Evolutionary conservation across 2,329 filamentous ascomycete species (phyloP).

Genomic region (Bipolaris cookei): DNA sequence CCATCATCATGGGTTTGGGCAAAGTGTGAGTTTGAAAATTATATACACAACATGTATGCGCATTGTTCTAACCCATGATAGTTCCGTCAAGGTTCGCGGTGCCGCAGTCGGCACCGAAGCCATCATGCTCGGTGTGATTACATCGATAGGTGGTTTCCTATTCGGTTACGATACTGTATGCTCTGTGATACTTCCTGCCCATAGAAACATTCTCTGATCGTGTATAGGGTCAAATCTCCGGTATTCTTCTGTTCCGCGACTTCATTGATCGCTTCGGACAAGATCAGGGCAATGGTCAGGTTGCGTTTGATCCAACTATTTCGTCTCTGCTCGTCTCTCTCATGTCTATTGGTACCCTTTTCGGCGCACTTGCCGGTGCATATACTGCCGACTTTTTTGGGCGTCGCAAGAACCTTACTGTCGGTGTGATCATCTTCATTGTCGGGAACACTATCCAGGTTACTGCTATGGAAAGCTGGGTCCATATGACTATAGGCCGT

Average conservation of each 20-base stretch:
- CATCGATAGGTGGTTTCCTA: slow-evolving; percentile 66
- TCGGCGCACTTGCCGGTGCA: slow-evolving; percentile 51
- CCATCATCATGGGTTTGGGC: slow-evolving; percentile 35
- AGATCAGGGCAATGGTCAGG: slow-evolving; percentile 49
- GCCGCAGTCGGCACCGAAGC: slow-evolving; percentile 46
- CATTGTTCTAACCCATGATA: slow-evolving; percentile 17
- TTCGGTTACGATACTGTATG: slow-evolving; percentile 67
- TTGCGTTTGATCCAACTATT: slow-evolving; percentile 50
- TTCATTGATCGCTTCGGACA: slow-evolving; percentile 65
- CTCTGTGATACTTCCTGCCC: not conserved
- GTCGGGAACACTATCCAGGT: slow-evolving; percentile 55
- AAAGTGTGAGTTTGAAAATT: slow-evolving; percentile 20
- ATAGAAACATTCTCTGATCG: not conserved
- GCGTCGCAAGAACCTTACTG: slow-evolving; percentile 55
- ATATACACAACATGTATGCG: not conserved
- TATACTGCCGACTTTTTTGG: slow-evolving; percentile 62
- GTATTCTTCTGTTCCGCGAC: slow-evolving; percentile 54
- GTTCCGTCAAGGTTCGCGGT: slow-evolving; percentile 39
- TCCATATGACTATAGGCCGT: slow-evolving; percentile 57
- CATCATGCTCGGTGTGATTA: slow-evolving; percentile 62
- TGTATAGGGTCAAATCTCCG: slow-evolving; percentile 42
- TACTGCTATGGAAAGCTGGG: slow-evolving; percentile 50
- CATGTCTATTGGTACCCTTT: slow-evolving; percentile 51
- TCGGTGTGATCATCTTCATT: slow-evolving; percentile 54
- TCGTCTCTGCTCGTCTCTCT: slow-evolving; percentile 51